Conservation (phyloP, 2,329 filamentous ascomycete species). For the Triangularia verruculosa region DNA sequence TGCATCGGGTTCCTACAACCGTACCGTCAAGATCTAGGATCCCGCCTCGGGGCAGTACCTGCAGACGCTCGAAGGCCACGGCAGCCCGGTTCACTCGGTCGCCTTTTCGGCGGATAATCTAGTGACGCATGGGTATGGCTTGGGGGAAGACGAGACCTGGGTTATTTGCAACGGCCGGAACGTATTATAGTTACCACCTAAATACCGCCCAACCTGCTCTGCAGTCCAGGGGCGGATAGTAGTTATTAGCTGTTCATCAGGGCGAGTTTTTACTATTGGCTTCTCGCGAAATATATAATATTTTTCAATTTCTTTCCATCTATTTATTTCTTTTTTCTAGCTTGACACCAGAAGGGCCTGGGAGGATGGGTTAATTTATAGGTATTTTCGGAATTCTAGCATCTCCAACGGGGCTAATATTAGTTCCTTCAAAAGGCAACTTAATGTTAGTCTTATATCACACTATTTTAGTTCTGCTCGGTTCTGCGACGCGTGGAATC, state of each 20-base stretch:
- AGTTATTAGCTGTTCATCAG: slow-evolving; percentile 16
- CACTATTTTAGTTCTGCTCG: neutral
- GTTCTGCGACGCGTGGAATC: neutral
- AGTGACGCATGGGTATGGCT: slow-evolving; percentile 9
- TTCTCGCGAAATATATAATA: slow-evolving; percentile 11
- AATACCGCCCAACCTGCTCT: slow-evolving; percentile 11
- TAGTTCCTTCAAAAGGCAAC: neutral
- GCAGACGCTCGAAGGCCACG: neutral
- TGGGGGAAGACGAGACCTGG: slow-evolving; percentile 8
- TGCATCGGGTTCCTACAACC: slow-evolving; percentile 1
- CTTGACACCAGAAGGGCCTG: slow-evolving; percentile 12
- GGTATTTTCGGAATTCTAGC: slow-evolving; percentile 5
- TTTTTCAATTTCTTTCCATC: slow-evolving; percentile 6
- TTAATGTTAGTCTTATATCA: neutral
- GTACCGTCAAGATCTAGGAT: slow-evolving; percentile 14
- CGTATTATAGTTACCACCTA: slow-evolving; percentile 14
- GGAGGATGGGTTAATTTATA: slow-evolving; percentile 16
- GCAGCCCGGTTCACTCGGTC: neutral
- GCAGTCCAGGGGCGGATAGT: slow-evolving; percentile 11
- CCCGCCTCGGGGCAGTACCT: neutral
- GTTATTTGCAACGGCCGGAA: slow-evolving; percentile 15
- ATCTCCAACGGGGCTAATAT: neutral
- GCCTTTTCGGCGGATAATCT: slow-evolving; percentile 6
- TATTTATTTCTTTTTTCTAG: slow-evolving; percentile 14
- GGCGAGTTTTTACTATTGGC: slow-evolving; percentile 15